Evolutionary conservation across 1,284 basidiomycete species (phyloP).

Genomic region (Leccinum proliferum): DNA sequence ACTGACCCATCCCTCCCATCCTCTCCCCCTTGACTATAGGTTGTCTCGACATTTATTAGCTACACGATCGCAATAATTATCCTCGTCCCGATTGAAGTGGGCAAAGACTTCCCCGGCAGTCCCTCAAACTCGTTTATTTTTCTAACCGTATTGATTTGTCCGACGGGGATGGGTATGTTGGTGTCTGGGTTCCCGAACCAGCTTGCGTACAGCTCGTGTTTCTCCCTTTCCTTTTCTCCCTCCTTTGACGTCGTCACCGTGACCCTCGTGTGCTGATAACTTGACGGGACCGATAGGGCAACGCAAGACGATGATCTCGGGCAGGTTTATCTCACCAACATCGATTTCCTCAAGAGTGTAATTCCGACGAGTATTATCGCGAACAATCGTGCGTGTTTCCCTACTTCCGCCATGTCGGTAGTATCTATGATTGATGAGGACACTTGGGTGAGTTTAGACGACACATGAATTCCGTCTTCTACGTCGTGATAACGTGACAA

Average conservation of each 20-base stretch:
- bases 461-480: too few species aligned
- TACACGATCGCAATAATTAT: conserved; percentile 94
- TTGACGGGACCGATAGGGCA: conserved; percentile 45
- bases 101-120: conserved; percentile 56
- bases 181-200: conserved; percentile 62
- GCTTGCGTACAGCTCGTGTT: conserved; percentile 66
- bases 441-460: conserved; percentile 13
- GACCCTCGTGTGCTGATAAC: background rate
- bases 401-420: conserved; percentile 5
- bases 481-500: background rate
- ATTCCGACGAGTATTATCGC: conserved; percentile 89
- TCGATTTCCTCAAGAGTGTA: conserved; percentile 70
- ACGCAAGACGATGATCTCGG: conserved; percentile 96
- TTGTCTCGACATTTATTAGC: conserved; percentile 88
- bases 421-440: conserved; percentile 19
- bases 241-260: too few species aligned
- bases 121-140: conserved; percentile 85
- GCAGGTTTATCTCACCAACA: conserved; percentile 77
- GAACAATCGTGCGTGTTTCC: conserved; percentile 52
- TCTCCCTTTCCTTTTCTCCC: too few species aligned
- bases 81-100: conserved; percentile 95
- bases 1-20: background rate
- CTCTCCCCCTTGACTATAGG: conserved; percentile 32
- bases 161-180: conserved; percentile 35
- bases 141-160: conserved; percentile 89